Evolutionary conservation across 2,329 filamentous ascomycete species (phyloP).

Genomic region (Fusarium coffeatum): DNA sequence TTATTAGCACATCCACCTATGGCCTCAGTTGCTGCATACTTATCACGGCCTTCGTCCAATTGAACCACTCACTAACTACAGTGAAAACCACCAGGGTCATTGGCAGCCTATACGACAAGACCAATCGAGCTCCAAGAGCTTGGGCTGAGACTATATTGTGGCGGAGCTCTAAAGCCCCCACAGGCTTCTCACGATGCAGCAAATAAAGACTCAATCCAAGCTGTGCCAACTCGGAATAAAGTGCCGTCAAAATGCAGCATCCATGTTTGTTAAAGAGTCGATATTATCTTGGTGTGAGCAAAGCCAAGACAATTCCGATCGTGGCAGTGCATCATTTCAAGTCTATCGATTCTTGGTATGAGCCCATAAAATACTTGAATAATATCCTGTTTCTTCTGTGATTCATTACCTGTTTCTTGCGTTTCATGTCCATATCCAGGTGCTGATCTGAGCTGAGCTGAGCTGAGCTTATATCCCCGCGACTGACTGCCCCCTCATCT

Average conservation of each 20-base stretch:
- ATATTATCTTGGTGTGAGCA: conserved; percentile 13
- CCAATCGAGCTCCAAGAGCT: conserved; percentile 20
- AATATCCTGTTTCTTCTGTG: conserved; percentile 2
- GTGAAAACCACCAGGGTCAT: not conserved
- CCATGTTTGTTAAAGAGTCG: conserved; percentile 12
- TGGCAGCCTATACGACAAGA: not conserved
- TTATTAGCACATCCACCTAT: not conserved
- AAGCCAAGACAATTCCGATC: conserved; percentile 17
- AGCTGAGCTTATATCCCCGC: conserved; percentile 18
- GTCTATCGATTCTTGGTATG: conserved; percentile 14
- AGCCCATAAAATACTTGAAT: conserved; percentile 1
- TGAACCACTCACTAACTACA: not conserved
- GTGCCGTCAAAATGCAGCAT: conserved; percentile 17
- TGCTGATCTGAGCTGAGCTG: not conserved
- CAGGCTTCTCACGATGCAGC: conserved; percentile 28
- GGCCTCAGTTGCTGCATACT: not conserved
- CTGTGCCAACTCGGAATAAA: conserved; percentile 29
- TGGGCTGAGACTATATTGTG: conserved; percentile 19
- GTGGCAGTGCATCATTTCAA: conserved; percentile 29
- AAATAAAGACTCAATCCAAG: conserved; percentile 17
- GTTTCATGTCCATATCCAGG: not conserved
- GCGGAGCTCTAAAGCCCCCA: conserved; percentile 39
- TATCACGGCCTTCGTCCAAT: too few relatives aligned
- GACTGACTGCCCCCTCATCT: conserved; percentile 37
- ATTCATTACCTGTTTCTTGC: not conserved